Evolutionary conservation across 352 stramenopile species (phyloP).

Genomic region (Globisporangium abappressorium): DNA sequence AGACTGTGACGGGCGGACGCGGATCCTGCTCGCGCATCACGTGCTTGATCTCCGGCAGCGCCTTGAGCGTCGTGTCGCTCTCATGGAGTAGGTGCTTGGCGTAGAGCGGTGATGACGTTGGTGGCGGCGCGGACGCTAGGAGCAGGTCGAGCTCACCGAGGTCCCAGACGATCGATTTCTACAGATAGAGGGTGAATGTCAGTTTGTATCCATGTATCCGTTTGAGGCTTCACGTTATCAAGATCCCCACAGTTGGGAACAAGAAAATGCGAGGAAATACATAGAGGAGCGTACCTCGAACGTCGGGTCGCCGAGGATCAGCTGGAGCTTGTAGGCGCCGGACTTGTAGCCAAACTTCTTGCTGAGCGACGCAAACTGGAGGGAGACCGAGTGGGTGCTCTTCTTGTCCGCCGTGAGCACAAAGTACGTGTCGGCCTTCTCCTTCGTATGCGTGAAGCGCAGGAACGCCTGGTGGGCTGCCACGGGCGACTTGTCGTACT

Average conservation of each 20-base stretch:
- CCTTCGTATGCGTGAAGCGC: slow-evolving; percentile 53
- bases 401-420: slow-evolving; percentile 45
- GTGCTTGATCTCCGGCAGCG: slow-evolving; percentile 85
- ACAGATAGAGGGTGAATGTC: neutral
- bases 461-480: slow-evolving; percentile 78
- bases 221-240: neutral
- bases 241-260: neutral
- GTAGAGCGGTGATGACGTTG: slow-evolving; percentile 77
- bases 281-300: slow-evolving; percentile 39
- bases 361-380: slow-evolving; percentile 66
- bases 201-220: neutral
- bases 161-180: slow-evolving; percentile 66
- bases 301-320: slow-evolving; percentile 75
- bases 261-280: neutral
- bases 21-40: slow-evolving; percentile 78
- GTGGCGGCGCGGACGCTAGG: slow-evolving; percentile 55
- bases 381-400: slow-evolving; percentile 34
- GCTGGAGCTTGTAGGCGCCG: slow-evolving; percentile 56
- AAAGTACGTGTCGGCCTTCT: slow-evolving; percentile 74
- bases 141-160: slow-evolving; percentile 67
- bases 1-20: slow-evolving; percentile 62
- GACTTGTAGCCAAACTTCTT: slow-evolving; percentile 84
- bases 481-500: slow-evolving; percentile 51
- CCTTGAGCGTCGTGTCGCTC: slow-evolving; percentile 83
- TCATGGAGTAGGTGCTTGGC: slow-evolving; percentile 83